These are phyloP conservation scores for Prosopis cineraria DNA, from an alignment of 306 rosid genomes.

Conservation along the genomic window DNA sequence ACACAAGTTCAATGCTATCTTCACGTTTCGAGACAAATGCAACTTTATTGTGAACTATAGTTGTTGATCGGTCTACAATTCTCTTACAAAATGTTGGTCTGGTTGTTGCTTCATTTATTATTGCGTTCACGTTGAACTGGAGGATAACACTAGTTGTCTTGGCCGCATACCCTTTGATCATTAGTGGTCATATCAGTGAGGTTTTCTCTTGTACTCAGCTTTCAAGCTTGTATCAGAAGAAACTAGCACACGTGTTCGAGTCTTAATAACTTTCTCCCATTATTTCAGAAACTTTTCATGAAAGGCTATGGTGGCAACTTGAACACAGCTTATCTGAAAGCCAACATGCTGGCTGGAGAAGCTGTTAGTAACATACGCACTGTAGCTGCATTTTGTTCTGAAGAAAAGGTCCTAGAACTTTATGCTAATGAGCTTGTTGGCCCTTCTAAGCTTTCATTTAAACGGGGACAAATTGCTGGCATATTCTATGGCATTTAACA, in stretches of 20 bases:
- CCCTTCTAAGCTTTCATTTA: conserved; percentile 78
- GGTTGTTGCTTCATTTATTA: conserved; percentile 80
- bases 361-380: conserved; percentile 96
- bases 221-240: background rate
- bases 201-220: conserved; percentile 40
- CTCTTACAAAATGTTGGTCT: conserved; percentile 83
- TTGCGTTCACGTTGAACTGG: conserved; percentile 92
- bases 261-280: conserved; percentile 19
- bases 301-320: conserved; percentile 98
- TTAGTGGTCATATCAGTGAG: conserved; percentile 96
- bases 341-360: conserved; percentile 95
- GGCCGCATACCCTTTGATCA: conserved; percentile 89
- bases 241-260: conserved; percentile 12
- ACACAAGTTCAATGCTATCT: conserved; percentile 88
- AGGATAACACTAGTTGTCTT: conserved; percentile 86
- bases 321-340: conserved; percentile 94
- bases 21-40: conserved; percentile 88
- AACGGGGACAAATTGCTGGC: conserved; percentile 93
- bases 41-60: conserved; percentile 73
- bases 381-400: conserved; percentile 94
- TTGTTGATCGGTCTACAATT: conserved; percentile 85
- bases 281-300: conserved; percentile 86
- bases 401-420: conserved; percentile 75
- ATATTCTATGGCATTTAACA: conserved; percentile 83
- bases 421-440: conserved; percentile 77